Conservation (phyloP, 441 rosid species). For the Mallotus repandus region DNA sequence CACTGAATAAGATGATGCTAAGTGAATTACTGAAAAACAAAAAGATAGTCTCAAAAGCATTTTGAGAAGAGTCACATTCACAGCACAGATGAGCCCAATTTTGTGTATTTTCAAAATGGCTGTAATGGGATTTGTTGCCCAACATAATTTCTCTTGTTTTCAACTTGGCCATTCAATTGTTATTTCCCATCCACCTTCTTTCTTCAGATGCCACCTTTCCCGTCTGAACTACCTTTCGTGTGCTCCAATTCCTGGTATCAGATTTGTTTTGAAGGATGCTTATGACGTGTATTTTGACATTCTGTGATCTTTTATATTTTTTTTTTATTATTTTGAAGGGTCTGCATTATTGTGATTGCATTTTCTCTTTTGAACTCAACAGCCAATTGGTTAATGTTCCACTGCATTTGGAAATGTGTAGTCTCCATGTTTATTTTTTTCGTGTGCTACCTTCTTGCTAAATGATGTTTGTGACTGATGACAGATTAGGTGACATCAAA, state of each 20-base stretch:
- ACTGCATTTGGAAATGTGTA: no score
- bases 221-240: no score
- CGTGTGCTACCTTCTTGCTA: no score
- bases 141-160: not conserved
- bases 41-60: not conserved
- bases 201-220: no score
- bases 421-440: not conserved
- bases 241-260: no score
- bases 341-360: not conserved
- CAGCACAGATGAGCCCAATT: not conserved
- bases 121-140: not conserved
- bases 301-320: not conserved
- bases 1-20: not conserved
- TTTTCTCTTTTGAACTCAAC: not conserved
- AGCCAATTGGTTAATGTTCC: not conserved
- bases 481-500: conserved; percentile 63
- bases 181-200: not conserved
- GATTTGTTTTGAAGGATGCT: not conserved
- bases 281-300: not conserved
- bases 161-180: not conserved
- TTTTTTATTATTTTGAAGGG: conserved; percentile 1
- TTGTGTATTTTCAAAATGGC: not conserved
- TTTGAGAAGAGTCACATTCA: not conserved
- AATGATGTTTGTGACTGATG: conserved; percentile 25
- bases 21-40: not conserved